Evolutionary conservation across 805 yeast genomes (phyloP).

Genomic region (Metschnikowia hibisci): DNA sequence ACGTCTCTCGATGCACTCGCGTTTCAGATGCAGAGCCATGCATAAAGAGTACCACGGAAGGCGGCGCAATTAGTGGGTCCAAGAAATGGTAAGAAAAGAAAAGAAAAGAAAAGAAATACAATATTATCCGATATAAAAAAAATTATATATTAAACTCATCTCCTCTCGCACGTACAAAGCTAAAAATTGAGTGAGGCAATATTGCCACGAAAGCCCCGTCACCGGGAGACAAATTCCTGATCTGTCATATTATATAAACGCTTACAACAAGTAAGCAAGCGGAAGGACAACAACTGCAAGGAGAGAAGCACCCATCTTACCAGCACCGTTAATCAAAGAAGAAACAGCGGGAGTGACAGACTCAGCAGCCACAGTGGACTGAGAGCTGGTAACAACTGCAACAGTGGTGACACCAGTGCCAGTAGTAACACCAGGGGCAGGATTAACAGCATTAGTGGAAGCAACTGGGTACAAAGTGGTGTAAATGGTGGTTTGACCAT

Average conservation of each 20-base stretch:
- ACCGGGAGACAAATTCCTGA: constrained; percentile 1
- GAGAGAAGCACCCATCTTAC: constrained; percentile 23
- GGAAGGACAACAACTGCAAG: constrained; percentile 30
- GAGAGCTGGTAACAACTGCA: constrained; percentile 1
- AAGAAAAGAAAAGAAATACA: too few species aligned
- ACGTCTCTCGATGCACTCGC: constrained; percentile 1
- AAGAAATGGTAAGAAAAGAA: too few species aligned
- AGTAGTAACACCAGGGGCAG: constrained; percentile 1
- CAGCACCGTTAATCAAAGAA: constrained; percentile 19
- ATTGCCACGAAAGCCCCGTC: constrained; percentile 1
- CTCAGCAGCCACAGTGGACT: constrained; percentile 13
- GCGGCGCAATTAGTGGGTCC: too few species aligned
- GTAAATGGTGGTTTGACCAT: constrained; percentile 19
- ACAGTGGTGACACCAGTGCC: constrained; percentile 3
- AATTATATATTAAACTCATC: neutral
- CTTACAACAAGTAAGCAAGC: constrained; percentile 35
- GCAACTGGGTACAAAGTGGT: constrained; percentile 22
- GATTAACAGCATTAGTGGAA: constrained; percentile 3
- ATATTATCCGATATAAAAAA: too few species aligned
- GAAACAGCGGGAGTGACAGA: constrained; percentile 12
- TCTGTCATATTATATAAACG: neutral
- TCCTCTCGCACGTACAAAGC: neutral
- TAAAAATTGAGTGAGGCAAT: neutral
- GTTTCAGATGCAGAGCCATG: constrained; percentile 1
- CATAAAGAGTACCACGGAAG: neutral